Evolutionary conservation across 768 basidiomycete species (phyloP).

Genomic region (Termitomyces bulborhizus): DNA sequence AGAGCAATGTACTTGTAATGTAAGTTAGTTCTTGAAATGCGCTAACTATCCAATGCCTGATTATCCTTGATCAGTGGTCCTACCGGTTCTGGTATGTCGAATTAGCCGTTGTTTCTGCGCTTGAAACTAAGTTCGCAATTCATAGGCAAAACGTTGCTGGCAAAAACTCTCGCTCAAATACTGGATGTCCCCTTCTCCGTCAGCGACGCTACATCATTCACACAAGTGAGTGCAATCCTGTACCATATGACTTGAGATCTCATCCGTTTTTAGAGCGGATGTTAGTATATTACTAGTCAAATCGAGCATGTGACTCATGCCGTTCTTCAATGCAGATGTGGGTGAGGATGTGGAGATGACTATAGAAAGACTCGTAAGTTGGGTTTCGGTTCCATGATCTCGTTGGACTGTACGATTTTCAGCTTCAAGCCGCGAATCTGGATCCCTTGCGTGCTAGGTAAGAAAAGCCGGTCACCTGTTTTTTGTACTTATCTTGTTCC

Average conservation of each 20-base stretch:
- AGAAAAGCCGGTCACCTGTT: not conserved
- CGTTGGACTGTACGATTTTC: not conserved
- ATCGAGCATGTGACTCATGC: slow-evolving; percentile 3
- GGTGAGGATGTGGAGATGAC: slow-evolving; percentile 96
- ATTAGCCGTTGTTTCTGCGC: not conserved
- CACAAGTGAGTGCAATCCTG: slow-evolving; percentile 49
- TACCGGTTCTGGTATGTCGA: slow-evolving; percentile 67
- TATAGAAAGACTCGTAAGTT: slow-evolving; percentile 70
- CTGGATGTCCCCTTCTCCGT: slow-evolving; percentile 93
- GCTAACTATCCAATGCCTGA: not conserved
- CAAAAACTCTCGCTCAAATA: slow-evolving; percentile 85
- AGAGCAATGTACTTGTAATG: slow-evolving; percentile 95
- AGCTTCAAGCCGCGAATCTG: slow-evolving; percentile 89
- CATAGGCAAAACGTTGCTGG: slow-evolving; percentile 82
- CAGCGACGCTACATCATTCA: slow-evolving; percentile 91
- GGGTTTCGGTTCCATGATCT: not conserved
- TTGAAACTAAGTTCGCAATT: not conserved
- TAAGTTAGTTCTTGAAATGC: slow-evolving; percentile 26
- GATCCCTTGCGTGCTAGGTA: slow-evolving; percentile 80
- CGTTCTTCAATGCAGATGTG: slow-evolving; percentile 51
- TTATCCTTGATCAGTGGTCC: slow-evolving; percentile 54
- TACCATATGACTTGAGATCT: not conserved
- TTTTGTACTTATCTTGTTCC: slow-evolving; percentile 1
- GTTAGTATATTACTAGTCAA: slow-evolving; percentile 34
- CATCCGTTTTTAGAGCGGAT: slow-evolving; percentile 49